phyloP scores from a whole-genome alignment of 768 basidiomycete species.

The Cantharellus cinnabarinus region DNA sequence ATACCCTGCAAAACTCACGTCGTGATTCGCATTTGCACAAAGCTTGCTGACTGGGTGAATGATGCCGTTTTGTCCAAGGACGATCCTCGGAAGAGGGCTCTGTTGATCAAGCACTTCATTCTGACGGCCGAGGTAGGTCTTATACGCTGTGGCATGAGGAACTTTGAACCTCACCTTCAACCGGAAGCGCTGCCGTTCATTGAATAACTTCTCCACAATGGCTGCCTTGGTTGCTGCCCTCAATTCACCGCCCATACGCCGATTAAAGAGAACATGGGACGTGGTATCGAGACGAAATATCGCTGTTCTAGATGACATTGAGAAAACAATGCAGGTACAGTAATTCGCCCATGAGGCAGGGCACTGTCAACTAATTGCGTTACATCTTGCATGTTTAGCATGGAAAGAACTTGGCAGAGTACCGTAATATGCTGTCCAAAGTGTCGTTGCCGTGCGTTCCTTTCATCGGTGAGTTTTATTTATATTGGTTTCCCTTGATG shows the following conservation, averaged over 20 bases:
- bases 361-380: neutral
- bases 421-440: slow-evolving; percentile 60
- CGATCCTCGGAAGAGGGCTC: slow-evolving; percentile 65
- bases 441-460: slow-evolving; percentile 89
- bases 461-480: slow-evolving; percentile 57
- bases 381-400: slow-evolving; percentile 17
- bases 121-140: slow-evolving; percentile 67
- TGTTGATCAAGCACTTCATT: slow-evolving; percentile 76
- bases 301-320: slow-evolving; percentile 55
- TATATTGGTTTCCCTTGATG: slow-evolving; percentile 1
- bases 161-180: neutral
- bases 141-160: neutral
- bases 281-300: slow-evolving; percentile 58
- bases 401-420: slow-evolving; percentile 86
- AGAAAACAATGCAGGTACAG: slow-evolving; percentile 54
- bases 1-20: neutral
- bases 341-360: neutral
- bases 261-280: slow-evolving; percentile 88
- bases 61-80: slow-evolving; percentile 59
- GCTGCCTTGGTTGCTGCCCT: slow-evolving; percentile 87
- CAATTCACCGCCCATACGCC: slow-evolving; percentile 80
- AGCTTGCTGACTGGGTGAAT: slow-evolving; percentile 91
- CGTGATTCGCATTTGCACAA: neutral
- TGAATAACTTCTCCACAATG: slow-evolving; percentile 96
- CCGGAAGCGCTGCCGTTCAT: slow-evolving; percentile 55